Evolutionary conservation across 768 basidiomycete species (phyloP), one percentile per base, ranked within the genome.

Genomic region (Dictyophora rubrovolvata): DNA sequence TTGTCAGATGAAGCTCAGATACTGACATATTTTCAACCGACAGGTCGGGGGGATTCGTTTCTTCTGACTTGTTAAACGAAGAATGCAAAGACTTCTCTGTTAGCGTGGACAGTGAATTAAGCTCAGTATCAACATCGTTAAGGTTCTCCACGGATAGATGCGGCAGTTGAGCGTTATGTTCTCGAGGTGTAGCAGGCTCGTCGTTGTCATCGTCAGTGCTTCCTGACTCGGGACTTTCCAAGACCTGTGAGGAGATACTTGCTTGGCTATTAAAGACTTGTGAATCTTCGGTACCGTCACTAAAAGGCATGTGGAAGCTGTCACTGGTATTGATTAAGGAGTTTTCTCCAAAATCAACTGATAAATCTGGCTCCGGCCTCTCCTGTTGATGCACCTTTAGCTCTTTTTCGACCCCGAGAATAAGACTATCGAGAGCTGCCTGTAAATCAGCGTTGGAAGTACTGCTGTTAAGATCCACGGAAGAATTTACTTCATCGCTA

Each of bases 391-490:
- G n/a, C 47, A 22, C 35, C 56, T 14, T 64, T 68, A 20, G 64
- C 49, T 33, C 50, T 36, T 28, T 33, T 23, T 64, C 64, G 20
- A 52, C 53, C 22, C 56, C 64, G 48, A 62, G 36, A 63, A 88
- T 85, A 33, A 88, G 73, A 48, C 84, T 73, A 66, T 88, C 86
- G 33, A 88, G 74, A 6, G 86, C 86, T 61, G 83, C 85, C 61
- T 81, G 80, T 79, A 73, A 59, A 48, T 70, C 66, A 1, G 67
- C 61, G 18, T 64, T 60, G 53, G 52, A 46, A 46, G 36, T 59
- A 47, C 7, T 28, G 28, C 28, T 28, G 28, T 52, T 54, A 17
- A 60, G 56, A 47, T 64, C 76, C 66, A 74, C 68, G 53, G 80
- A 80, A 2, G 77, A 73, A 59, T 79, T 74, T 42, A 34, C 46